Base-by-base conservation (phyloP, 768 basidiomycete genomes). In the Rhizopogon vulgaris region DNA sequence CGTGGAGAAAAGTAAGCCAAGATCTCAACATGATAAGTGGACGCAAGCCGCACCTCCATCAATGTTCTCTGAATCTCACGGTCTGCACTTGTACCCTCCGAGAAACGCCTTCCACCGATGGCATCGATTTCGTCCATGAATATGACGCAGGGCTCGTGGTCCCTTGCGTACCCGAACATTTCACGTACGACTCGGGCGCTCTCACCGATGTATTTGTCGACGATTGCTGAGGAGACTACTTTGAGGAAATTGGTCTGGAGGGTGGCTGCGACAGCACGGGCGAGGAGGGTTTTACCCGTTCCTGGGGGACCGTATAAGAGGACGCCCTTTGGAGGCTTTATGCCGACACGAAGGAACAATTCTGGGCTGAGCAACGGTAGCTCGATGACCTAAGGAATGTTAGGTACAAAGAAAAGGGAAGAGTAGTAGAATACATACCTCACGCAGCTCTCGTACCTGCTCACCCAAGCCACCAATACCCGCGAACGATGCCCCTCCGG, bases 101-200 rank as follows among this genome's bases (percentile, higher is more conserved):
- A 90, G 79, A 89, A 89, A 40, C 87, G 71, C 54, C 87, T 71
- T 2, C 96, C 95, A 60, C 96, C 96, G 56, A 98, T 99, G 28
- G 96, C 96, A 68, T 99, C 96, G 61, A 93, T 93, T 70, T 93
- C 90, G 64, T 93, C 94, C 94, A 97, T 96, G 75, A 96, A 96
- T 60, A 96, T 96, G 52, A 96, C 92, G 66, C 93, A 98, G 41
- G 96, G 96, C 69, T 98, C 96, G 65, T 99, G 94, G 68, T 99
- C 95, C 55, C 77, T 80, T 11, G 96, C 96, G 69, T 97, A 99
- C 24, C 91, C 94, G 63, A 99, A 99, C 96, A 99, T 98, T 69
- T 99, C 96, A 58, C 96, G 81, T 24, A 99, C 86, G 8, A 98
- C 83, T 48, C 96, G 82, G 17, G 96, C 96, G 52, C 90, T 93